Conservation (phyloP, 192 early-diverging fungal genomes). For the Coemansia nantahalensis region DNA sequence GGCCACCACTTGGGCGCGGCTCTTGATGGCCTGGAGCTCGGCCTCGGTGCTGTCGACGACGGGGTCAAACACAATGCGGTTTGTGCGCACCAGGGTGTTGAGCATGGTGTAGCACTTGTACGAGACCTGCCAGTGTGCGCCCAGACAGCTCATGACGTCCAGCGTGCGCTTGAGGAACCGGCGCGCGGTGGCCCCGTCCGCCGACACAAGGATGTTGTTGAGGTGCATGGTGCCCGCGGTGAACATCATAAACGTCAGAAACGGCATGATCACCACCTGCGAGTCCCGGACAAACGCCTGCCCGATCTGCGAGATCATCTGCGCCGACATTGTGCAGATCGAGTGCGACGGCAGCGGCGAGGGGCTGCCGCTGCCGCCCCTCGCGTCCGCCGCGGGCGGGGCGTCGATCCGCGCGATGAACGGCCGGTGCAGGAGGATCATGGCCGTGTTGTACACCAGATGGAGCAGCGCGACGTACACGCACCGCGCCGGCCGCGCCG, state of each 20-base stretch:
- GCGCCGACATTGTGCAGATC: constrained; percentile 53
- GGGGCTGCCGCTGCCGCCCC: not conserved
- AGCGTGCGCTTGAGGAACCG: constrained; percentile 51
- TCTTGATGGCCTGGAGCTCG: constrained; percentile 24
- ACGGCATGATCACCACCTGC: constrained; percentile 50
- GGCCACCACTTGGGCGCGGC: constrained; percentile 23
- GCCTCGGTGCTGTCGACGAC: constrained; percentile 25
- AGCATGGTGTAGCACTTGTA: constrained; percentile 55
- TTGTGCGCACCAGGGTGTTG: constrained; percentile 42
- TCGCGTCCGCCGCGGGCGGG: not conserved
- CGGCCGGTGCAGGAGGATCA: constrained; percentile 53
- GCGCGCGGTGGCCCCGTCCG: constrained; percentile 49
- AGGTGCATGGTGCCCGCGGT: constrained; percentile 52
- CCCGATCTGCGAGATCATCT: constrained; percentile 46
- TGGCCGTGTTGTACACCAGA: constrained; percentile 49
- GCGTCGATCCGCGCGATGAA: constrained; percentile 46
- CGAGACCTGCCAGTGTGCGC: constrained; percentile 51
- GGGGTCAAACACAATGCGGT: constrained; percentile 40
- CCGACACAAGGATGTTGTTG: constrained; percentile 50
- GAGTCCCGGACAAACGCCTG: constrained; percentile 47
- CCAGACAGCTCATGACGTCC: constrained; percentile 48
- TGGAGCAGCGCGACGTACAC: constrained; percentile 49
- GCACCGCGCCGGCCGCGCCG: constrained; percentile 31
- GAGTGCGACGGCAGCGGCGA: constrained; percentile 46
- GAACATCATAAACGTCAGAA: constrained; percentile 52